Conservation (phyloP, 805 yeast genomes). For the Saccharomycopsis lassenensis region DNA sequence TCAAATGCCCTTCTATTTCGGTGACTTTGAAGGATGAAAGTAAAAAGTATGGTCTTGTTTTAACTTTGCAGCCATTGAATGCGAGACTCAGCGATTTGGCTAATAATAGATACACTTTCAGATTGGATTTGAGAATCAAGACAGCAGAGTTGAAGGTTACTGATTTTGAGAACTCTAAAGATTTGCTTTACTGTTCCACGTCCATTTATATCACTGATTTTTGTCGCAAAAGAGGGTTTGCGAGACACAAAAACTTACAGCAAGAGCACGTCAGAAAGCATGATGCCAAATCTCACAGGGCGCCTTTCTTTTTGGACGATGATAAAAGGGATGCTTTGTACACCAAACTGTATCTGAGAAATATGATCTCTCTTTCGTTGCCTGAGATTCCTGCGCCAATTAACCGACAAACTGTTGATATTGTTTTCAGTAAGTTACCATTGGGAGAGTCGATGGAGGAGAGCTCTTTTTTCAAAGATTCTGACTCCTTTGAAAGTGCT, state of each 20-base stretch:
- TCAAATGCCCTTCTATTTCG: conserved; percentile 38
- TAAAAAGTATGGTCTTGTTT: conserved; percentile 19
- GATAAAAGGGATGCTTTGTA: conserved; percentile 38
- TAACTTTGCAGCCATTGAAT: conserved; percentile 22
- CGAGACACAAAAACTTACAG: conserved; percentile 40
- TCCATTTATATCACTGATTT: conserved; percentile 52
- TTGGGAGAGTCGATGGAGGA: conserved; percentile 18
- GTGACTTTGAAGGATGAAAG: conserved; percentile 31
- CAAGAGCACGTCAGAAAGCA: conserved; percentile 53
- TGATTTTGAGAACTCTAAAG: conserved; percentile 18
- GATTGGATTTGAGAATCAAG: conserved; percentile 41
- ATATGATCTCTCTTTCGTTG: conserved; percentile 49
- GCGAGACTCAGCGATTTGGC: conserved; percentile 59
- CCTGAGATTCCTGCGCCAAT: conserved; percentile 58
- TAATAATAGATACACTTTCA: conserved; percentile 49
- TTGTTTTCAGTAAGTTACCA: conserved; percentile 29
- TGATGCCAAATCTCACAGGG: conserved; percentile 78
- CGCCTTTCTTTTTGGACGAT: conserved; percentile 56
- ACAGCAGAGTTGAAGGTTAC: conserved; percentile 28
- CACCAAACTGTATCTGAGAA: conserved; percentile 37
- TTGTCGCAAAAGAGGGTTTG: conserved; percentile 38
- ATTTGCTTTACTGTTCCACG: conserved; percentile 39
- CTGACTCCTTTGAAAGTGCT: conserved; percentile 2
- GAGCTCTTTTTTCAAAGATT: conserved; percentile 8
- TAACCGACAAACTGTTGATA: conserved; percentile 35